phyloP scores from a whole-genome alignment of 768 basidiomycete species.

The Cystofilobasidium capitatum region DNA sequence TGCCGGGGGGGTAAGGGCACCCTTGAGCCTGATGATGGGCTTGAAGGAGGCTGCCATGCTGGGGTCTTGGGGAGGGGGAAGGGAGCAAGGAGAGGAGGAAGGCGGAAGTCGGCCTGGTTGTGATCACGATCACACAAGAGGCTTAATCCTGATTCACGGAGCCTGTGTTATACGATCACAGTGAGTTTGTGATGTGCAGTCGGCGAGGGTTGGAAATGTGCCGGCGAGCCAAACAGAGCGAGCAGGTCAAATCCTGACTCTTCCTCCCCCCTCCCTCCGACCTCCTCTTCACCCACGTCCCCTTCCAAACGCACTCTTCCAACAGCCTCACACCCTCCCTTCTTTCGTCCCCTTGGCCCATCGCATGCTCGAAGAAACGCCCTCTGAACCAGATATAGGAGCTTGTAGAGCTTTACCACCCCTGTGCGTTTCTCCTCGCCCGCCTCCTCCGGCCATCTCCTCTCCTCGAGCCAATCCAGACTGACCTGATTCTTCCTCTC shows the following conservation, averaged over 20 bases:
- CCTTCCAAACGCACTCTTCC: neutral
- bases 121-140: no score
- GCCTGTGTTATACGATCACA: no score
- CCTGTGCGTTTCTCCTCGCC: neutral
- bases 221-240: no score
- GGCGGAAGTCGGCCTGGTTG: neutral
- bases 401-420: neutral
- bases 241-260: no score
- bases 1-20: neutral
- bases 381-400: neutral
- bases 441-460: neutral
- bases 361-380: slow-evolving; percentile 3
- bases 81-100: neutral
- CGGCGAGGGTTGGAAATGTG: no score
- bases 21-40: neutral
- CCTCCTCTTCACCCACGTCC: neutral
- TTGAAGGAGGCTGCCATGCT: neutral
- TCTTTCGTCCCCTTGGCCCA: no score
- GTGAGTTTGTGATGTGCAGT: no score
- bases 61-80: neutral
- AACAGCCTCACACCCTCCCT: neutral
- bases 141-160: no score
- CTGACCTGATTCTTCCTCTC: neutral
- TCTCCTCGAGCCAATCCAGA: neutral
- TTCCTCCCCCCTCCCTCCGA: no score